Base-by-base conservation (phyloP, 495 filamentous ascomycete species). In the Achaetomiella virescens region DNA sequence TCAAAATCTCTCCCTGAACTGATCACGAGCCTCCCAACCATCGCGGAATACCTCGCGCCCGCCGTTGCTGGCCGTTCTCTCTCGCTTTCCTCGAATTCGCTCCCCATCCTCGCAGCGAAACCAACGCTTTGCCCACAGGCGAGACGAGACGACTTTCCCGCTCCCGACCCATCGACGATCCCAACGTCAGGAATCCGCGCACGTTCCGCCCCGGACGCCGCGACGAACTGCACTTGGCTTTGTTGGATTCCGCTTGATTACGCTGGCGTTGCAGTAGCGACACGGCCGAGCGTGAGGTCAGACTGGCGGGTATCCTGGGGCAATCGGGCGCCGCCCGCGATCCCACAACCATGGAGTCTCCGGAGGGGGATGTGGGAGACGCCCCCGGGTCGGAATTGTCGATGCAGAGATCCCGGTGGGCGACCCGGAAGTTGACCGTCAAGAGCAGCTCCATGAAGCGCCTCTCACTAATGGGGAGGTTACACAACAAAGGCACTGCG, bases 351-450 rank as follows among this genome's bases (percentile, higher is more conserved):
- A 79, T 80, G 76, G 65, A 71, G 40, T 65, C 72, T 43, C 65
- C 68, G 51, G 67, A 71, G 50, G 74, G 66, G 55, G 83, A 76
- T 51, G 75, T 79, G 41, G 64, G 41, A 46, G 67, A 61, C 42
- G 60, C 54, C 37, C 52, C 58, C 42, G 66, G 61, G 55, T 65
- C 59, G 72, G 70, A 70, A 85, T 88, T 72, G 53, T 59, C 69
- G 55, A 76, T 75, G 47, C 63, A 70, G 55, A 77, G 89, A 65
- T 84, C 90, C 65, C 78, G 95, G 84, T 99, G 93, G 93, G 93
- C 93, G 52, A 97, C 93, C 27, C 89, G 89, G 59, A 85, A 89
- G 64, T 78, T 84, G 59, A 84, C 80, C 49, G 85, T 87, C 55
- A 75, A 82, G 70, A 86, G 84, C 67, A 88, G 84, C 31, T 70